These are phyloP conservation scores for Solanum pennellii DNA, from an alignment of 257 asterid genomes.

Conservation along the genomic window DNA sequence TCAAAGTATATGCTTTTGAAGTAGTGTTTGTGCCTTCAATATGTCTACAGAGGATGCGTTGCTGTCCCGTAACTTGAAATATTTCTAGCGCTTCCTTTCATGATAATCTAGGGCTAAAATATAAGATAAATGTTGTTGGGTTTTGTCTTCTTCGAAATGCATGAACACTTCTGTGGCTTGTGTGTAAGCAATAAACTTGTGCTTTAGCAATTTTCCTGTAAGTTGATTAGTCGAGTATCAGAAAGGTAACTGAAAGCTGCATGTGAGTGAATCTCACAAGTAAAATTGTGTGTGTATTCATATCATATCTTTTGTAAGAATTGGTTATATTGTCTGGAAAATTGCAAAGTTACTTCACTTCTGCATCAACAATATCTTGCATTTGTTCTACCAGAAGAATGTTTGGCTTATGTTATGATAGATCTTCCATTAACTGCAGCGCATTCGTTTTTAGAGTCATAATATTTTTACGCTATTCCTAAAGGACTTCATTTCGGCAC, in stretches of 20 bases:
- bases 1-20: neutral
- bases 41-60: neutral
- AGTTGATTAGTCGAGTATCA: neutral
- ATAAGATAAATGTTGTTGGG: neutral
- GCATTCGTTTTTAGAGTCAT: neutral
- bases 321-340: neutral
- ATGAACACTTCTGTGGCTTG: neutral
- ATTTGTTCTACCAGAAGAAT: neutral
- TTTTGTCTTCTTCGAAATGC: neutral
- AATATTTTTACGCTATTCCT: neutral
- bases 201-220: neutral
- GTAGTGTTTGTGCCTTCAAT: neutral
- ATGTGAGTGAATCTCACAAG: neutral
- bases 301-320: neutral
- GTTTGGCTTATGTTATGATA: neutral
- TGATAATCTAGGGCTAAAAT: neutral
- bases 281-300: neutral
- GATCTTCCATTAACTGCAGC: neutral
- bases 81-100: neutral
- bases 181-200: neutral
- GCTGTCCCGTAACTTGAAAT: neutral
- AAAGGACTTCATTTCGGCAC: neutral
- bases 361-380: neutral
- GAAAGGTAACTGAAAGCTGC: neutral
- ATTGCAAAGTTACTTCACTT: neutral